Conservation (phyloP, 345 rosid genomes). For the Orychophragmus violaceus region DNA sequence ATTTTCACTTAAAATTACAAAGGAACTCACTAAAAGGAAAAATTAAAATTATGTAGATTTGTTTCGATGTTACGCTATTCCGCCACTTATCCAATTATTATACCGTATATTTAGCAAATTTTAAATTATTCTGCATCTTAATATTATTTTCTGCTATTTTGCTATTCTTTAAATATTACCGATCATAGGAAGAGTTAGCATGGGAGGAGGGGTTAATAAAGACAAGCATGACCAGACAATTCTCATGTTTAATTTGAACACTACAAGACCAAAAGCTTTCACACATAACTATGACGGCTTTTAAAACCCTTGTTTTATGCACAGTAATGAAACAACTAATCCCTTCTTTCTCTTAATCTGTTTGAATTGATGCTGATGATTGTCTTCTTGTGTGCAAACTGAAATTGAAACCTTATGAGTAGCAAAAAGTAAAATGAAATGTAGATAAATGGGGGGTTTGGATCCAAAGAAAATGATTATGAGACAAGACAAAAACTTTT, state of each 20-base stretch:
- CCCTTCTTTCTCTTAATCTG: neutral
- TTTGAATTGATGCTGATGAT: neutral
- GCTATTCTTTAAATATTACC: too few relatives aligned
- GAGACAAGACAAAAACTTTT: conserved; percentile 26
- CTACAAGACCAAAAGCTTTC: conserved; percentile 25
- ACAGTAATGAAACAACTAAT: neutral
- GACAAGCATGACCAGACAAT: conserved; percentile 26
- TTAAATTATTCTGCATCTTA: too few relatives aligned
- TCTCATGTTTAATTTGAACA: conserved; percentile 26
- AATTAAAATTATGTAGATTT: too few relatives aligned
- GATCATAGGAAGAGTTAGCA: too few relatives aligned
- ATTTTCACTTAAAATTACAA: too few relatives aligned
- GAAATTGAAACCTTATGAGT: conserved; percentile 10
- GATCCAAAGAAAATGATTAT: conserved; percentile 31
- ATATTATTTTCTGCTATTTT: too few relatives aligned
- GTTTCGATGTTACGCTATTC: too few relatives aligned
- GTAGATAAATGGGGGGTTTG: conserved; percentile 1
- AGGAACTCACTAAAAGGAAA: too few relatives aligned
- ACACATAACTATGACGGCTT: conserved; percentile 26
- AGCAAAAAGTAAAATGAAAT: neutral
- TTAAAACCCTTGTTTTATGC: neutral
- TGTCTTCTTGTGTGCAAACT: neutral
- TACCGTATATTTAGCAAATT: too few relatives aligned
- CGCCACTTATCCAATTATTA: too few relatives aligned
- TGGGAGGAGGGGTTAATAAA: conserved; percentile 22